A percentile compares a stretch with the other conserved stretches of the same genome.
phyloP scores from a whole-genome alignment of 106 monocot species.

The Xerophyta viscosa region DNA sequence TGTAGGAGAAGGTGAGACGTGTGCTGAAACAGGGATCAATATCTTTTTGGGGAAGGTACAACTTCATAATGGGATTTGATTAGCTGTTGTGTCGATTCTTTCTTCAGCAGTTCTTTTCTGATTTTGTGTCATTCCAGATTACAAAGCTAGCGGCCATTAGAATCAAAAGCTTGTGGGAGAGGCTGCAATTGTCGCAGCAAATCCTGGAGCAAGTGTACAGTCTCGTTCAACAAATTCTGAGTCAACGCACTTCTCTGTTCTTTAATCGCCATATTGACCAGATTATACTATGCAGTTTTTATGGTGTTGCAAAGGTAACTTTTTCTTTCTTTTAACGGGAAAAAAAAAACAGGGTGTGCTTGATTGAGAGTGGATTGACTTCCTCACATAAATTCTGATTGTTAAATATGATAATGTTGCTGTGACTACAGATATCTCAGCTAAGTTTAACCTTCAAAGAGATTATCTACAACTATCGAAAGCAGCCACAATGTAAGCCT shows the following conservation, averaged over 20 bases:
- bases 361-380: too few species aligned
- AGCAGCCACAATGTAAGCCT: slow-evolving; percentile 86
- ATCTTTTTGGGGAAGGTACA: slow-evolving; percentile 85
- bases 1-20: slow-evolving; percentile 75
- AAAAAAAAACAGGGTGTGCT: too few species aligned
- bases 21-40: slow-evolving; percentile 80
- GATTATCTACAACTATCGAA: slow-evolving; percentile 89
- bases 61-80: too few species aligned
- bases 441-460: slow-evolving; percentile 82
- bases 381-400: too few species aligned
- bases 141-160: slow-evolving; percentile 78
- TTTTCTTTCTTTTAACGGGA: neutral
- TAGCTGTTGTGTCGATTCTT: too few species aligned
- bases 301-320: slow-evolving; percentile 84
- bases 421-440: slow-evolving; percentile 65
- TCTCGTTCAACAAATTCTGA: slow-evolving; percentile 82
- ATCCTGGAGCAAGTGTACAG: slow-evolving; percentile 59
- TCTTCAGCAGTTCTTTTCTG: too few species aligned
- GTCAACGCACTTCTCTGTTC: slow-evolving; percentile 57
- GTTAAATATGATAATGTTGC: too few species aligned
- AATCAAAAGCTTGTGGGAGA: slow-evolving; percentile 88
- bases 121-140: too few species aligned
- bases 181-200: slow-evolving; percentile 63
- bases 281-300: slow-evolving; percentile 86
- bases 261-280: slow-evolving; percentile 98